phyloP scores from a whole-genome alignment of 1,284 basidiomycete genomes.

The Marasmius tenuissimus region DNA sequence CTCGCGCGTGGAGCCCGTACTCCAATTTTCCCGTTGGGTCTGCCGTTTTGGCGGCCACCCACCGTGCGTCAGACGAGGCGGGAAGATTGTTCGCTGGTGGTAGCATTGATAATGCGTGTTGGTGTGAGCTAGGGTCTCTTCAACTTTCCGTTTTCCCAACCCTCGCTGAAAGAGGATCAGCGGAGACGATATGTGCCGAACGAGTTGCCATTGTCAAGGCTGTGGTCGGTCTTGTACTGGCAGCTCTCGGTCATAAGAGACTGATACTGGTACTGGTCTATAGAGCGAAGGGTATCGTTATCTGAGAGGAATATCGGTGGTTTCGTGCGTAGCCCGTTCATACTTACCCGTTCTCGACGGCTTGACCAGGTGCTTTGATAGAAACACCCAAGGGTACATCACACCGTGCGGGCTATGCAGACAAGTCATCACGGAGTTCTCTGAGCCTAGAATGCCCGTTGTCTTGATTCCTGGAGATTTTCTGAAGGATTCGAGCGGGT shows the following conservation, averaged over 20 bases:
- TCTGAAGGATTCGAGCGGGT: neutral
- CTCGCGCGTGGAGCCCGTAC: conserved; percentile 68
- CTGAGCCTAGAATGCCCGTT: conserved; percentile 73
- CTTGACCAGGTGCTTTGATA: neutral
- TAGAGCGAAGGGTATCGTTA: conserved; percentile 75
- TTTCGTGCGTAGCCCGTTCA: conserved; percentile 48
- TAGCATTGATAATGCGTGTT: conserved; percentile 91
- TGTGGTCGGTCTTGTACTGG: conserved; percentile 51
- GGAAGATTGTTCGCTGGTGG: conserved; percentile 79
- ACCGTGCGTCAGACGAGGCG: conserved; percentile 24
- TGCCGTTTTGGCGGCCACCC: conserved; percentile 61
- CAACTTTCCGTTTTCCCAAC: neutral
- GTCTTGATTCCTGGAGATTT: conserved; percentile 68
- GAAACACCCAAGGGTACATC: conserved; percentile 32
- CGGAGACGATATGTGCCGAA: conserved; percentile 85
- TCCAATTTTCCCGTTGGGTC: conserved; percentile 92
- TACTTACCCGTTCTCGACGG: neutral
- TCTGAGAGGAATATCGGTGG: conserved; percentile 75
- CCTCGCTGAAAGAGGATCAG: conserved; percentile 53
- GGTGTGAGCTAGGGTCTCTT: conserved; percentile 48
- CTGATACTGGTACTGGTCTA: conserved; percentile 1
- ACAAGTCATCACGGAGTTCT: conserved; percentile 91
- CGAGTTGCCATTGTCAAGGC: conserved; percentile 87
- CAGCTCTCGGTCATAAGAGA: conserved; percentile 3
- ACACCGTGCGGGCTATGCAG: conserved; percentile 92